phyloP scores from a whole-genome alignment of 78 protist species.

The Dictyostelium intermedium region DNA sequence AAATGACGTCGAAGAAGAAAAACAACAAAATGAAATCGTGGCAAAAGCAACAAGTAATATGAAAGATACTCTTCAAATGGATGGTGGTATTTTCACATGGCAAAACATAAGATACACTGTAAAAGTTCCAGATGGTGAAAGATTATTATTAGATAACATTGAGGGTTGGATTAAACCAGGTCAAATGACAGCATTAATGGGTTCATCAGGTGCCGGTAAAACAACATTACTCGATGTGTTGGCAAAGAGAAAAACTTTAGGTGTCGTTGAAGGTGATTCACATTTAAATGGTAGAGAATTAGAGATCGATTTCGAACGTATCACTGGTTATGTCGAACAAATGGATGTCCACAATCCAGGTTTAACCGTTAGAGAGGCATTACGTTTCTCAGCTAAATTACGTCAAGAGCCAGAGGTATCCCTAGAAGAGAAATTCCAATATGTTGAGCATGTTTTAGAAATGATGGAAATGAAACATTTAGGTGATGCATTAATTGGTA shows the following conservation, averaged over 20 bases:
- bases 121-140: conserved; percentile 22
- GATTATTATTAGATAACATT: conserved; percentile 37
- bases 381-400: conserved; percentile 60
- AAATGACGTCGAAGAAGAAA: conserved; percentile 55
- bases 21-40: conserved; percentile 19
- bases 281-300: conserved; percentile 85
- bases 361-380: conserved; percentile 70
- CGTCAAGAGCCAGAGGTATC: conserved; percentile 51
- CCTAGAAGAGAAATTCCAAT: conserved; percentile 29
- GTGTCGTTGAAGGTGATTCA: conserved; percentile 79
- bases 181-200: conserved; percentile 87
- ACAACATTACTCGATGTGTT: conserved; percentile 90
- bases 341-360: conserved; percentile 73
- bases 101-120: conserved; percentile 52
- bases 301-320: conserved; percentile 64
- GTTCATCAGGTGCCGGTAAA: conserved; percentile 89
- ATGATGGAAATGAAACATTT: conserved; percentile 81
- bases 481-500: conserved; percentile 76
- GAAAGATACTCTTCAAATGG: conserved; percentile 25
- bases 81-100: conserved; percentile 74
- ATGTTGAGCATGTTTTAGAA: conserved; percentile 62
- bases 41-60: conserved; percentile 56
- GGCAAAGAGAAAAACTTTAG: conserved; percentile 86
- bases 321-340: conserved; percentile 82
- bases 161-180: conserved; percentile 74